Evolutionary conservation across 352 stramenopile species (phyloP), one percentile per base, ranked within the genome.

Genomic region (Phytophthora pinifolia): DNA sequence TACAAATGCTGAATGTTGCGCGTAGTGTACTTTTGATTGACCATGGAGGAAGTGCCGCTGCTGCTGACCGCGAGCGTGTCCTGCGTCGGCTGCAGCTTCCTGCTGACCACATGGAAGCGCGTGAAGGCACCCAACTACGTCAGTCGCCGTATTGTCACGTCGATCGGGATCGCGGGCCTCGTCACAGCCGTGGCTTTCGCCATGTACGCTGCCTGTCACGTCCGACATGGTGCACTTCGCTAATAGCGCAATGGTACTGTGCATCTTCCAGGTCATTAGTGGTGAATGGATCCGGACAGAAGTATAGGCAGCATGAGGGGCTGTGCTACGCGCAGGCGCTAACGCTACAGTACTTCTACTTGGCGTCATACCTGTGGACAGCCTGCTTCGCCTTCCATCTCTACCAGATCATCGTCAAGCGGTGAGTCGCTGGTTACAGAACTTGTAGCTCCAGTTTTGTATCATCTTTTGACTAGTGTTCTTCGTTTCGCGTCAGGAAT

Each of bases 341-440:
- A 50, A 57, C 70, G 35, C 65, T 94, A 34, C 81, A 90, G 62
- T 94, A 89, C 56, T 92, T 89, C 43, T 88, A 88, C 57, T 59
- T 94, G 25, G 78, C 84, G 35, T 91, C 80, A 30, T 92, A 90
- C 51, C 60, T 94, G 46, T 94, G 84, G 84, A 94, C 84, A 0
- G 72, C 67, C 2, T 94, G 84, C 68, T 94, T 94, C 44, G 84
- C 84, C 29, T 92, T 92, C 46, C 79, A 94, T 59, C 69, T 94
- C 52, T 94, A 89, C 67, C 81, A 92, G 61, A 89, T 94, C 73
- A 87, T 94, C 43, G 79, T 90, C 35, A 80, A 86, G 46, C 65
- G 76, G 62, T 83, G 31, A 38, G 74, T 50, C 10, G 10, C 25
- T n/a, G 15, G 35, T 45, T 39, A 17, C 12, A 35, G 5, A 1